These are phyloP conservation scores for Lophiostoma macrostomum DNA, from an alignment of 495 filamentous ascomycete species.

Conservation along the genomic window DNA sequence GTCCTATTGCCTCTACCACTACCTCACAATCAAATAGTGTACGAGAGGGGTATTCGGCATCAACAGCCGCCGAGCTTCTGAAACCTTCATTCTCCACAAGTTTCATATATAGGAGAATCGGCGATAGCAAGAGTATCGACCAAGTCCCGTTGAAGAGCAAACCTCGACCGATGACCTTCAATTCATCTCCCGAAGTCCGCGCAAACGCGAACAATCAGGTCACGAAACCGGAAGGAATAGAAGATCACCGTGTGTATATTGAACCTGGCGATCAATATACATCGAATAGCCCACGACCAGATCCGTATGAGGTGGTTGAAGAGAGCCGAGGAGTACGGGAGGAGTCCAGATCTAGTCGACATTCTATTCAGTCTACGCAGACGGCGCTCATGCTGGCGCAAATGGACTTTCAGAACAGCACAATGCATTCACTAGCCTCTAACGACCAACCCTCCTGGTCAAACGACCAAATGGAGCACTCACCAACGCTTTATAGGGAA, in stretches of 20 bases:
- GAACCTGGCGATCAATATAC: too few relatives aligned
- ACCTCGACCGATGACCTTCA: conserved; percentile 15
- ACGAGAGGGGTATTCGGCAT: too few relatives aligned
- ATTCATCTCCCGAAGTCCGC: conserved; percentile 4
- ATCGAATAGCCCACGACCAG: too few relatives aligned
- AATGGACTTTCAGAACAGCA: conserved; percentile 23
- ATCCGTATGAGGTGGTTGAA: conserved; percentile 12
- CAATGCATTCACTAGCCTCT: conserved; percentile 8
- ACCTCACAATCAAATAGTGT: too few relatives aligned
- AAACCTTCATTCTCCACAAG: conserved; percentile 11
- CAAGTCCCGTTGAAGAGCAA: neutral
- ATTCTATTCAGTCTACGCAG: conserved; percentile 20
- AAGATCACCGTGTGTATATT: too few relatives aligned
- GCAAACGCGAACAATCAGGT: too few relatives aligned
- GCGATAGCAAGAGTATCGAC: neutral
- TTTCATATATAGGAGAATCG: conserved; percentile 12
- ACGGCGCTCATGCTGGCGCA: conserved; percentile 23
- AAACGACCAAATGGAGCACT: too few relatives aligned
- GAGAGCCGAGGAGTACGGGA: neutral
- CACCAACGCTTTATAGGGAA: neutral
- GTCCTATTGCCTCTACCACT: too few relatives aligned
- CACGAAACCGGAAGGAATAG: too few relatives aligned
- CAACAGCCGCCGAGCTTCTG: neutral
- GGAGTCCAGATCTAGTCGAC: conserved; percentile 5
- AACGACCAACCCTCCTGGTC: conserved; percentile 6